A percentile compares a stretch with the other conserved stretches of the same genome.
Evolutionary conservation across 768 basidiomycete genomes (phyloP).

Genomic region (Krasilnikovozyma curviuscula): DNA sequence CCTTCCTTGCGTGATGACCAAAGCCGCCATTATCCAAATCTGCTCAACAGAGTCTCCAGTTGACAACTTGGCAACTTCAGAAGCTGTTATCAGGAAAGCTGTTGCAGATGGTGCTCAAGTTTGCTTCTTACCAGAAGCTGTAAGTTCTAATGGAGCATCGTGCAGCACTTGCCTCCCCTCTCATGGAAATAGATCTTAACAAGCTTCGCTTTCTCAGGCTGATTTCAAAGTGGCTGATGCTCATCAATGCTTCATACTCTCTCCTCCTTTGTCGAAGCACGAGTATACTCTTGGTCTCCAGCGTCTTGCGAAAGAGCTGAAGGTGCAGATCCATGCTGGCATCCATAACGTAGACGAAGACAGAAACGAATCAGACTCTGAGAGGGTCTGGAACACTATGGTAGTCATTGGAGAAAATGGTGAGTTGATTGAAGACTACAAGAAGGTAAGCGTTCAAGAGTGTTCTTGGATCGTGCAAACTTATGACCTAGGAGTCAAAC

Average conservation of each 20-base stretch:
- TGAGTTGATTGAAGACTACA: conserved; percentile 14
- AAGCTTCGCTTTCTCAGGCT: too few relatives aligned
- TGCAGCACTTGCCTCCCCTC: too few relatives aligned
- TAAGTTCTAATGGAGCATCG: too few relatives aligned
- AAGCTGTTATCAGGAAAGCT: too few relatives aligned
- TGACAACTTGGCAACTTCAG: too few relatives aligned
- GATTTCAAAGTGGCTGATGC: too few relatives aligned
- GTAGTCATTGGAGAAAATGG: conserved; percentile 19
- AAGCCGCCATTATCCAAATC: background rate
- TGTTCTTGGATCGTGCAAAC: too few relatives aligned
- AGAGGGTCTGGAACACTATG: conserved; percentile 21
- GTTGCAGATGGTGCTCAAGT: too few relatives aligned
- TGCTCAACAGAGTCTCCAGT: too few relatives aligned
- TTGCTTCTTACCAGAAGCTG: too few relatives aligned
- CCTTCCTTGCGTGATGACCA: background rate
- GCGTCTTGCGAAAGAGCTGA: conserved; percentile 19
- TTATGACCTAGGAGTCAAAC: too few relatives aligned
- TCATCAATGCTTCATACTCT: conserved; percentile 16
- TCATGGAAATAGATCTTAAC: too few relatives aligned
- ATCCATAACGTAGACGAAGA: conserved; percentile 20
- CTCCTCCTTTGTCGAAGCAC: conserved; percentile 17
- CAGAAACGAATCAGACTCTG: conserved; percentile 14
- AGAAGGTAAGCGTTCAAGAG: conserved; percentile 17
- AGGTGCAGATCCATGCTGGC: conserved; percentile 18
- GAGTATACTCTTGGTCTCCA: conserved; percentile 19